Percentiles rank a stretch among this genome's conserved stretches.
phyloP scores from a whole-genome alignment of 1,284 basidiomycete genomes.

The Phylloboletellus chloephorus region DNA sequence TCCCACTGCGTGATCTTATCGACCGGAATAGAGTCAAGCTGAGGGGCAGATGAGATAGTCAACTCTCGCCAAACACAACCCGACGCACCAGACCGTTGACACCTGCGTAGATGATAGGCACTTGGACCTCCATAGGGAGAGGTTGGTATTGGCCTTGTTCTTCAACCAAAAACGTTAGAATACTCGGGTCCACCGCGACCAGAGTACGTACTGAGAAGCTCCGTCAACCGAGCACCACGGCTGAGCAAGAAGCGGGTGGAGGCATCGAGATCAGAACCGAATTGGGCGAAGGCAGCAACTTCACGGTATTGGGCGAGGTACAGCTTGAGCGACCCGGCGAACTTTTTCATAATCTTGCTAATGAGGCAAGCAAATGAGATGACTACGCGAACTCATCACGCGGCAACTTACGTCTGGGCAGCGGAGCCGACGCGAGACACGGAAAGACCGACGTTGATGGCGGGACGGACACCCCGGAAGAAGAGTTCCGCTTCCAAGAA shows the following conservation, averaged over 20 bases:
- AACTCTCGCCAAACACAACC: not conserved
- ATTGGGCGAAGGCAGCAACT: slow-evolving; percentile 98
- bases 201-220: slow-evolving; percentile 77
- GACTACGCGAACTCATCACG: not conserved
- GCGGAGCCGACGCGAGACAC: slow-evolving; percentile 99
- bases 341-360: slow-evolving; percentile 99
- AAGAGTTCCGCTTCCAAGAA: slow-evolving; percentile 99
- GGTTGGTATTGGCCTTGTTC: slow-evolving; percentile 98
- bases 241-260: slow-evolving; percentile 96
- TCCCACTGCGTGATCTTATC: slow-evolving; percentile 96
- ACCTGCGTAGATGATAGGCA: slow-evolving; percentile 98
- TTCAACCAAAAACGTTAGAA: slow-evolving; percentile 28
- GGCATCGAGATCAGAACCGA: slow-evolving; percentile 99
- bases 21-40: slow-evolving; percentile 89
- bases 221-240: slow-evolving; percentile 97
- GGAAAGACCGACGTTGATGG: slow-evolving; percentile 99
- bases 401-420: slow-evolving; percentile 81
- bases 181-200: not conserved
- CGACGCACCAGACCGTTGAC: slow-evolving; percentile 88
- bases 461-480: slow-evolving; percentile 99
- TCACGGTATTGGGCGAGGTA: slow-evolving; percentile 99
- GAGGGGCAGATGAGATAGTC: slow-evolving; percentile 1
- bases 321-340: slow-evolving; percentile 98
- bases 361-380: slow-evolving; percentile 10
- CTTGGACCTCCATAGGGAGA: slow-evolving; percentile 89